Evolutionary conservation across 768 basidiomycete species (phyloP).

Genomic region (Multifurca ochricompacta): DNA sequence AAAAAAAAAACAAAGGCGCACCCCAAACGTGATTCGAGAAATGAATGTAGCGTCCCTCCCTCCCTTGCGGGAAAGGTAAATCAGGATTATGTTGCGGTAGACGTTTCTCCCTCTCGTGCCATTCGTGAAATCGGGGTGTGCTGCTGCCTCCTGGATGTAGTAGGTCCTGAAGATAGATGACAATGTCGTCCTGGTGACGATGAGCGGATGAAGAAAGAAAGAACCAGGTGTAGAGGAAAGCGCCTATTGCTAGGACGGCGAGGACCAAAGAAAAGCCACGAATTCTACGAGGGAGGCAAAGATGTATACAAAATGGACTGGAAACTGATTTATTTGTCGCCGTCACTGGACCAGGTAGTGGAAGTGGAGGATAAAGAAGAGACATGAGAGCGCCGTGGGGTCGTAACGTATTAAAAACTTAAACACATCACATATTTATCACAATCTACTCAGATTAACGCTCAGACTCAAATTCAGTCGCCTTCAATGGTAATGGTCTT

Average conservation of each 20-base stretch:
- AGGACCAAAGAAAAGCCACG: background rate
- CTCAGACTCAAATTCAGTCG: no score
- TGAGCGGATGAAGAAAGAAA: no score
- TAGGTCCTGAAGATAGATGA: background rate
- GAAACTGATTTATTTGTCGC: background rate
- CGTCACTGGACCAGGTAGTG: no score
- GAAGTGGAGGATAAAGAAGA: no score
- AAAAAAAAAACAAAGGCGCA: no score
- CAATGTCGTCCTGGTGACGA: background rate
- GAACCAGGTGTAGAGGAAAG: background rate
- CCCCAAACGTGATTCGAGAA: slow-evolving; percentile 14
- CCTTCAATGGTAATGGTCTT: slow-evolving; percentile 5
- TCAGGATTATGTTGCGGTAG: slow-evolving; percentile 13
- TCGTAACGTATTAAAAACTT: no score
- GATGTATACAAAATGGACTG: background rate
- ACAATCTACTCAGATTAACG: no score
- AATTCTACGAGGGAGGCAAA: background rate
- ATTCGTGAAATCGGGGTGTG: slow-evolving; percentile 10
- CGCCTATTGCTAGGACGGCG: background rate
- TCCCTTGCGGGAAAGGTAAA: slow-evolving; percentile 15
- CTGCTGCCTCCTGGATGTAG: background rate
- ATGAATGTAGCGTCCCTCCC: slow-evolving; percentile 14
- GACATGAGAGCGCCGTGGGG: no score
- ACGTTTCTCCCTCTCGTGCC: slow-evolving; percentile 3
- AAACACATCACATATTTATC: no score